Conservation (phyloP, 441 rosid genomes). For the Arabidopsis lyrata region DNA sequence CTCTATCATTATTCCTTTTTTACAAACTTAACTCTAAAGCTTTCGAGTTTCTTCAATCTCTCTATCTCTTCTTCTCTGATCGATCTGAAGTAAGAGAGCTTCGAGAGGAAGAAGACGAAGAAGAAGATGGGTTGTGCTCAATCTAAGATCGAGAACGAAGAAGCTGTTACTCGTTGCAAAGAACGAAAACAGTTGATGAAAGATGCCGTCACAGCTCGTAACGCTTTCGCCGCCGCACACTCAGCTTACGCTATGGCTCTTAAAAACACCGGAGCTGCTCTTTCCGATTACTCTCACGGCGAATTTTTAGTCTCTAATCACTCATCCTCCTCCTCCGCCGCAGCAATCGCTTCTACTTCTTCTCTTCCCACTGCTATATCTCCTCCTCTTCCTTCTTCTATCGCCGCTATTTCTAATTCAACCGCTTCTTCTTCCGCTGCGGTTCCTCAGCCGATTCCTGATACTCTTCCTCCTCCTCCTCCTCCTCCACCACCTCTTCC, state of each 20-base stretch:
- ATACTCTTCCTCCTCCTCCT: conserved; percentile 60
- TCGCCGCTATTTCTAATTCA: conserved; percentile 43
- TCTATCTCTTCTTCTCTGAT: conserved; percentile 17
- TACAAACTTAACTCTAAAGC: conserved; percentile 26
- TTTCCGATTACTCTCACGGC: conserved; percentile 76
- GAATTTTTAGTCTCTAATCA: conserved; percentile 55
- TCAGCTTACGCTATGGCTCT: conserved; percentile 79
- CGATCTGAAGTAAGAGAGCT: conserved; percentile 32
- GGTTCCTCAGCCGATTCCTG: conserved; percentile 24
- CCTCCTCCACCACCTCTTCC: conserved; percentile 53
- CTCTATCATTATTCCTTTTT: not conserved
- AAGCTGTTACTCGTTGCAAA: conserved; percentile 85
- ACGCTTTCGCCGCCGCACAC: conserved; percentile 94
- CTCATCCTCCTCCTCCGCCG: conserved; percentile 3
- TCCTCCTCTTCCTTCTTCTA: conserved; percentile 70
- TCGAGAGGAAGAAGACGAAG: not conserved
- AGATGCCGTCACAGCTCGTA: conserved; percentile 71
- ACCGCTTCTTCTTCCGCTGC: conserved; percentile 44
- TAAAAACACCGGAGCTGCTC: conserved; percentile 91
- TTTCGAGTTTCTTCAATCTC: not conserved
- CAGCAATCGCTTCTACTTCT: conserved; percentile 26
- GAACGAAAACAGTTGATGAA: conserved; percentile 72
- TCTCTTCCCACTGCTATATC: conserved; percentile 29
- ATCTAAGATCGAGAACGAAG: conserved; percentile 93
- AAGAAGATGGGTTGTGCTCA: conserved; percentile 83